Percentiles rank a stretch among this genome's conserved stretches.
Conservation (phyloP, 371 early-diverging fungal species). For the Basidiobolus heterosporus region DNA sequence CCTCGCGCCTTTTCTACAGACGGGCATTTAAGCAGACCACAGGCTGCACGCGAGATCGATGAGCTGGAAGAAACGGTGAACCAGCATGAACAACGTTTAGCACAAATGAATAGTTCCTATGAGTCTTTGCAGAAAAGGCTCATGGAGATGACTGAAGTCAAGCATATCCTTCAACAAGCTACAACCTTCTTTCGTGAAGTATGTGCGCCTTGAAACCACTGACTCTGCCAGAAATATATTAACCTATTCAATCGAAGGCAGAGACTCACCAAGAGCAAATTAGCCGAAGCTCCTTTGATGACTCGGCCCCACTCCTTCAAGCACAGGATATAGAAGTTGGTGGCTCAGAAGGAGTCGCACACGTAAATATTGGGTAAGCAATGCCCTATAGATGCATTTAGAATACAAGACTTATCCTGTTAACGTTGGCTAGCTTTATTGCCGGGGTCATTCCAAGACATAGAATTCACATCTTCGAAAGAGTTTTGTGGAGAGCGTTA, state of each 20-base stretch:
- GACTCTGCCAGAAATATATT: too few species aligned
- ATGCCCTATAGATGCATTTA: too few species aligned
- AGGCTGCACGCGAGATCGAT: constrained; percentile 83
- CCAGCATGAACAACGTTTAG: constrained; percentile 65
- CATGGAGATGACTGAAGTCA: constrained; percentile 76
- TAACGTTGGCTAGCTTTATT: constrained; percentile 30
- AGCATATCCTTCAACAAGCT: constrained; percentile 80
- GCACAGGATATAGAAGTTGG: too few species aligned
- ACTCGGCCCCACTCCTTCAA: constrained; percentile 42
- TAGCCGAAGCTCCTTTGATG: constrained; percentile 33
- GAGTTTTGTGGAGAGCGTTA: constrained; percentile 90
- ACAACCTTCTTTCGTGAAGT: constrained; percentile 42
- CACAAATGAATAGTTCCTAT: constrained; percentile 73
- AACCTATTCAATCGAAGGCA: too few species aligned
- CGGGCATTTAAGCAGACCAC: constrained; percentile 40
- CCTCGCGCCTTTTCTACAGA: constrained; percentile 35
- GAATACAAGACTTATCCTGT: too few species aligned
- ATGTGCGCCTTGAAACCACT: too few species aligned
- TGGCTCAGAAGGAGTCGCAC: too few species aligned
- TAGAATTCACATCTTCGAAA: constrained; percentile 78
- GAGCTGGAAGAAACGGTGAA: constrained; percentile 71
- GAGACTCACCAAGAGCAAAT: constrained; percentile 15
- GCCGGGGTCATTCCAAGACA: constrained; percentile 79
- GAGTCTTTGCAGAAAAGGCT: constrained; percentile 69
- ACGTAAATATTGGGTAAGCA: too few species aligned